A percentile compares a stretch with the other conserved stretches of the same genome.
Conservation (phyloP, 2,329 filamentous ascomycete genomes). For the Claviceps capensis region DNA sequence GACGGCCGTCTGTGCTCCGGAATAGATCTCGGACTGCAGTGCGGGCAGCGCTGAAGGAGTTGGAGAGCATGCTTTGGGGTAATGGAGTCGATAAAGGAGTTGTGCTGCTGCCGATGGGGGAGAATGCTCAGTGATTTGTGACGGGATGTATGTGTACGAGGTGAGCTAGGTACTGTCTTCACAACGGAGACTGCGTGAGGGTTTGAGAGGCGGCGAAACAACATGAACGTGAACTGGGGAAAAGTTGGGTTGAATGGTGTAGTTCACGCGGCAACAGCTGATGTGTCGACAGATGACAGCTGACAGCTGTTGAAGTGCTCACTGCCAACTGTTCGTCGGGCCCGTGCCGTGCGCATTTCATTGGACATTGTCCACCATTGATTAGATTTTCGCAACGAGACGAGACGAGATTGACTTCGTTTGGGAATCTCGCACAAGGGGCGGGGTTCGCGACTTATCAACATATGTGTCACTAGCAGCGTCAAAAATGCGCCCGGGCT, state of each 20-base stretch:
- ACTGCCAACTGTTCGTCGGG: not conserved
- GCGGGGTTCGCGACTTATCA: not conserved
- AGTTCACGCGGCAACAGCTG: not conserved
- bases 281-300: not conserved
- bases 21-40: constrained; percentile 2
- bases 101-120: no score
- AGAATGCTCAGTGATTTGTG: no score
- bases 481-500: not conserved
- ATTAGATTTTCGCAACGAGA: no score
- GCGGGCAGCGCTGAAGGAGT: constrained; percentile 3
- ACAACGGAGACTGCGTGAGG: no score
- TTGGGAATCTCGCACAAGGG: no score
- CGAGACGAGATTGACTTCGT: no score
- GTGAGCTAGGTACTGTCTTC: no score
- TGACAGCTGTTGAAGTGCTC: not conserved
- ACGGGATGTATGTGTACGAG: no score
- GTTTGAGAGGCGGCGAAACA: no score
- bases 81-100: no score
- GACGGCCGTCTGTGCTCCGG: not conserved
- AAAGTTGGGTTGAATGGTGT: not conserved
- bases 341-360: not conserved
- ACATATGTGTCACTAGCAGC: not conserved
- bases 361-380: not conserved
- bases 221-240: no score
- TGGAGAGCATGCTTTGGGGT: constrained; percentile 1